These are phyloP conservation scores for Ampelocalamus luodianensis DNA, from an alignment of 176 grass and related monocot species.

Conservation along the genomic window DNA sequence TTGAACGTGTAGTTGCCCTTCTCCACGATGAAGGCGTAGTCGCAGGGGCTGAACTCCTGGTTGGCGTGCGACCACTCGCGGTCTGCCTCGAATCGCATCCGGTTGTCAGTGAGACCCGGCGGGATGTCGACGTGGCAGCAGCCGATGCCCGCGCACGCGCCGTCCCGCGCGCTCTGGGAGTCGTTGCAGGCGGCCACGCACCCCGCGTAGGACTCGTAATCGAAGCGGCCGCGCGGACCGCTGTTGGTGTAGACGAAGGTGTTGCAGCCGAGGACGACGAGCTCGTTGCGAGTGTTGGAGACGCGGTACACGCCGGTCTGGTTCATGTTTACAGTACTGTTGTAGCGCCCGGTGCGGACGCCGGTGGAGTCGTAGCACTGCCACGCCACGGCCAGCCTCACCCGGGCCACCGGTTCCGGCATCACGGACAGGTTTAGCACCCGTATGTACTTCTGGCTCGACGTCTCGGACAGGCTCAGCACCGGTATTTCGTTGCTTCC, in stretches of 20 bases:
- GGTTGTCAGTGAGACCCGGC: neutral
- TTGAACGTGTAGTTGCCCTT: neutral
- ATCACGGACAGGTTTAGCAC: too few relatives aligned
- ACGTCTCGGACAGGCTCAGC: too few relatives aligned
- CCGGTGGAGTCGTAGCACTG: too few relatives aligned
- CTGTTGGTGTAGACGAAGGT: neutral
- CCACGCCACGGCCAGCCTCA: too few relatives aligned
- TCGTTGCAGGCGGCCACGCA: neutral
- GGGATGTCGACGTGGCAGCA: neutral
- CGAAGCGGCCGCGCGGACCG: neutral
- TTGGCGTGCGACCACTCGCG: neutral
- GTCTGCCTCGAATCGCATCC: too few relatives aligned
- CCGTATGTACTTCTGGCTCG: too few relatives aligned
- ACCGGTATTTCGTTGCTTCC: too few relatives aligned
- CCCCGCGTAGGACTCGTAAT: neutral
- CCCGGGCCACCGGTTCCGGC: too few relatives aligned
- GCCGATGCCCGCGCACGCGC: neutral
- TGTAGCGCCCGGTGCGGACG: too few relatives aligned
- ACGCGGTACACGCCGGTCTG: too few relatives aligned
- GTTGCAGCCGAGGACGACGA: neutral
- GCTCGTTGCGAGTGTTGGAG: neutral
- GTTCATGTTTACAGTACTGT: too few relatives aligned
- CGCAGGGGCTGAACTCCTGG: neutral
- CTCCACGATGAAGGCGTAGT: conserved; percentile 10
- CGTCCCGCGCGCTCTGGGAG: neutral